Base-by-base conservation (phyloP, 2,329 filamentous ascomycete species). In the Trichoderma atrobrunneum region DNA sequence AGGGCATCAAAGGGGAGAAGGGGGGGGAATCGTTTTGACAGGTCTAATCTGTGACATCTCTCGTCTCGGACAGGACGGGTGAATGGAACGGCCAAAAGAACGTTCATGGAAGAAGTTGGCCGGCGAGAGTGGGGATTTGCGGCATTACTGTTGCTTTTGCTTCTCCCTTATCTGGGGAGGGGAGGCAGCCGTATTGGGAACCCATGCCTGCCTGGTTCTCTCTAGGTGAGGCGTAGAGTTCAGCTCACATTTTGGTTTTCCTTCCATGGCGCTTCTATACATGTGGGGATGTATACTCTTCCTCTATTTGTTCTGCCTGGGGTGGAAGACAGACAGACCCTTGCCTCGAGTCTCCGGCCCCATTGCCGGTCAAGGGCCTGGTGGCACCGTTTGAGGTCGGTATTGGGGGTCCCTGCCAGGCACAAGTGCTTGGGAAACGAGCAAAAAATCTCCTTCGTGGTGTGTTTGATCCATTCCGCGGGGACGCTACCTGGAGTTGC, bases 161-260 rank as follows among this genome's bases (percentile, higher is more conserved):
- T 36, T 3, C 48, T 30, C 48, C 30, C 56, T 36, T 64, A 54
- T 21, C 43, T 28, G 62, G 39, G 43, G 32, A 21, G 59, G 32
- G 39, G 43, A n/a, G 26, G 26, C 62, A 43, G n/a, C 18, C n/a
- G 21, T 65, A 69, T 69, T 43, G 43, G 65, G 56, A 36, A 48
- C n/a, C 24, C 56, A 60, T 54, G 48, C 28, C 43, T 66, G 48
- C 63, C 30, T 67, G 66, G 66, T 61, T 61, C 16, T 51, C 36
- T 54, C 54, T 69, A 62, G 66, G 57, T 69, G 66, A 69, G 66
- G 66, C 66, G 66, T 69, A 69, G 66, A 69, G 36, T 69, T 69
- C 66, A 69, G 66, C 66, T 69, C 66, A 69, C 66, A 61, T 62
- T 69, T 51, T 51, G 30, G 39, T 36, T 57, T 39, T 30, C 57